Conservation (phyloP, 805 yeast genomes). For the Metschnikowia lachancei region DNA sequence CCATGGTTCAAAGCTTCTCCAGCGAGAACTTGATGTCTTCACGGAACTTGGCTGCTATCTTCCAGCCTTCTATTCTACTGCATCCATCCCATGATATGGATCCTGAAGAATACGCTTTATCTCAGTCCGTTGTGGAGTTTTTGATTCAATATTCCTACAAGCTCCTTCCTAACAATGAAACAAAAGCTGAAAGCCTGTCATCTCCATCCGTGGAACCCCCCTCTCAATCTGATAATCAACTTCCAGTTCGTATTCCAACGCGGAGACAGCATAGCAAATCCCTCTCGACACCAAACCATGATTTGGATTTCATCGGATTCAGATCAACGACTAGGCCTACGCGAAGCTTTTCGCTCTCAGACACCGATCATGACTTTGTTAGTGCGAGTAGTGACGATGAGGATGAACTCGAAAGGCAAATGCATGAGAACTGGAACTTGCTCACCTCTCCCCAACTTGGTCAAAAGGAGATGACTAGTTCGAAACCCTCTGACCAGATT, state of each 20-base stretch:
- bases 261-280: conserved; percentile 37
- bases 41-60: conserved; percentile 88
- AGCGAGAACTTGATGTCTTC: conserved; percentile 86
- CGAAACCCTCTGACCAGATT: background rate
- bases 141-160: conserved; percentile 82
- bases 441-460: background rate
- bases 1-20: conserved; percentile 78
- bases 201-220: conserved; percentile 5
- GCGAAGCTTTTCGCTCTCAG: conserved; percentile 16
- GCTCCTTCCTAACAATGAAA: conserved; percentile 56
- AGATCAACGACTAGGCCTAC: conserved; percentile 19
- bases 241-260: conserved; percentile 6
- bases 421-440: conserved; percentile 2
- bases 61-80: conserved; percentile 92
- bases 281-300: conserved; percentile 29
- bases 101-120: conserved; percentile 86
- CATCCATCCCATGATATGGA: conserved; percentile 92
- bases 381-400: conserved; percentile 22
- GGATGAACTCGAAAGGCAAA: conserved; percentile 1
- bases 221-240: conserved; percentile 14
- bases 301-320: conserved; percentile 40
- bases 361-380: conserved; percentile 17
- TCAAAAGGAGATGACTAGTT: background rate
- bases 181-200: conserved; percentile 2
- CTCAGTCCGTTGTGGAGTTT: conserved; percentile 84